Evolutionary conservation across 1,139 yeast species (phyloP).

Genomic region (Taphrina confusa): DNA sequence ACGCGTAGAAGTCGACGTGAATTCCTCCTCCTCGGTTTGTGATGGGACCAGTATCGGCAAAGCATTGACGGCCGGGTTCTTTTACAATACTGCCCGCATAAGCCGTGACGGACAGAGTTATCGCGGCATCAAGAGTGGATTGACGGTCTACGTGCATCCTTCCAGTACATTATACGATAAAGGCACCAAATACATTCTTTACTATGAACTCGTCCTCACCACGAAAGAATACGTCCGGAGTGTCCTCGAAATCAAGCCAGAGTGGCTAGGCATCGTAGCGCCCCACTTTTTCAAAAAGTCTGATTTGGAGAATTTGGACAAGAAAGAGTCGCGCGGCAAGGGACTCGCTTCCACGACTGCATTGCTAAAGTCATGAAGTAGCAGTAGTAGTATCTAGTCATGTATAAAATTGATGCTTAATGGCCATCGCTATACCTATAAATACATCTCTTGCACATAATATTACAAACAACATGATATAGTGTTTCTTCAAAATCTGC

Average conservation of each 20-base stretch:
- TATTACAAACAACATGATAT: no score
- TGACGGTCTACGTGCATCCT: constrained; percentile 78
- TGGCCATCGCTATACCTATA: constrained; percentile 8
- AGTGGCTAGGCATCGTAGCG: constrained; percentile 65
- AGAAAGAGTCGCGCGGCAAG: constrained; percentile 6
- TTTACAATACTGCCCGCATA: constrained; percentile 72
- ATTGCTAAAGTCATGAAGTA: neutral
- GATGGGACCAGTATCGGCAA: constrained; percentile 55
- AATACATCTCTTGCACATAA: no score
- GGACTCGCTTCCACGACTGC: neutral
- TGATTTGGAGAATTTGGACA: constrained; percentile 42
- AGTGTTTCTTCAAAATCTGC: neutral
- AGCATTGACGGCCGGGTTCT: constrained; percentile 77
- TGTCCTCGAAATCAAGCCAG: constrained; percentile 69
- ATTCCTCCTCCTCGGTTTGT: neutral
- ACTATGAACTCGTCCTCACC: constrained; percentile 83
- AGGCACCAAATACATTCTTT: constrained; percentile 68
- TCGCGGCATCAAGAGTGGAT: constrained; percentile 61
- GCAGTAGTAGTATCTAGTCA: no score
- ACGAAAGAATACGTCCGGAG: constrained; percentile 87
- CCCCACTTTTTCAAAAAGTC: constrained; percentile 56
- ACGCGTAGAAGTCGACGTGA: constrained; percentile 55
- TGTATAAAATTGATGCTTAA: neutral
- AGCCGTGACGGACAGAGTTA: constrained; percentile 73
- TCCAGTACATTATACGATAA: constrained; percentile 63